These are phyloP conservation scores for Angophora floribunda DNA, from an alignment of 345 rosid genomes.

Conservation along the genomic window DNA sequence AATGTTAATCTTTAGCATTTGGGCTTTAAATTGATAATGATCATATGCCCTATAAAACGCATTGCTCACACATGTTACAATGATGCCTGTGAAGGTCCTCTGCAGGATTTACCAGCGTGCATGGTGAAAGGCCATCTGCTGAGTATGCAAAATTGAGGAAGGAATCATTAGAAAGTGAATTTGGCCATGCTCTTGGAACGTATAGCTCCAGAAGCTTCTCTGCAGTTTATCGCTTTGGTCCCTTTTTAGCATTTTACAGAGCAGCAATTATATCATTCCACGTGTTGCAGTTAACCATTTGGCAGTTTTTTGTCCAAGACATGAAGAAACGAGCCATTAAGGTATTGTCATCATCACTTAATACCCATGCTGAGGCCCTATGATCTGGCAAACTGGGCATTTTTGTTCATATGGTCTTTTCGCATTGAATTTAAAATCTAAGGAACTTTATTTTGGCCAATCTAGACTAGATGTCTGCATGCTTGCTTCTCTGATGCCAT, in stretches of 20 bases:
- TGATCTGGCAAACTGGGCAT: not conserved
- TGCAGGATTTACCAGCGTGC: constrained; percentile 56
- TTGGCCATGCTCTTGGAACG: constrained; percentile 61
- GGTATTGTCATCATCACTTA: constrained; percentile 19
- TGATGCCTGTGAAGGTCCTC: constrained; percentile 35
- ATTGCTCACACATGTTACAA: not conserved
- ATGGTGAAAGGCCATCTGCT: constrained; percentile 72
- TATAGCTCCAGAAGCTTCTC: constrained; percentile 58
- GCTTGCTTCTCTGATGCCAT: not conserved
- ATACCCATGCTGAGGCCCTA: not conserved
- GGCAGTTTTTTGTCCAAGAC: constrained; percentile 63
- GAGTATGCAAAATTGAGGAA: constrained; percentile 86
- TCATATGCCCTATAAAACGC: not conserved
- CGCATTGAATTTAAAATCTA: not conserved
- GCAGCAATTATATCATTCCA: constrained; percentile 78
- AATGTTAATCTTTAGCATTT: not conserved
- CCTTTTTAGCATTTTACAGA: constrained; percentile 81
- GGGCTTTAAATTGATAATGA: not conserved
- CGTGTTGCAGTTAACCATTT: constrained; percentile 64
- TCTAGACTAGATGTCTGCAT: not conserved
- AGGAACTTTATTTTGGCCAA: not conserved
- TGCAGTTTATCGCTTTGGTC: constrained; percentile 57
- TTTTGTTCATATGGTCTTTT: not conserved
- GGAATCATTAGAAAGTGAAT: constrained; percentile 94
- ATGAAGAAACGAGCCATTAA: constrained; percentile 60